These are phyloP conservation scores for Agrocybe praecox DNA, from an alignment of 768 basidiomycete species.

Conservation along the genomic window DNA sequence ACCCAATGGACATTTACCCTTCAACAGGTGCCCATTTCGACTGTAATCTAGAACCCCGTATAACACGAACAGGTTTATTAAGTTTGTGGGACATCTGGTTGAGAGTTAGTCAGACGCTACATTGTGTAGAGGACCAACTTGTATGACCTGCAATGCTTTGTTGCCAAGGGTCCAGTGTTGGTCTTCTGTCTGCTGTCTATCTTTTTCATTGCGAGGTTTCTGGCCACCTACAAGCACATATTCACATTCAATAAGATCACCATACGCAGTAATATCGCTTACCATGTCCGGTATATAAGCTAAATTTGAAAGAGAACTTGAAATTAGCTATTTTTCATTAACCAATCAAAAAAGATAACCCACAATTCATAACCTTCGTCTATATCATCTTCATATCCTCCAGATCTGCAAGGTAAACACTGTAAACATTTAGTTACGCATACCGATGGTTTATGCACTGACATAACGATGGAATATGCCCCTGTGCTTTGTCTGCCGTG, in stretches of 20 bases:
- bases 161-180: conserved; percentile 4
- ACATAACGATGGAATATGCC: background rate
- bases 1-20: background rate
- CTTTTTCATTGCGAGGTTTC: background rate
- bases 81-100: background rate
- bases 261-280: background rate
- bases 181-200: conserved; percentile 1
- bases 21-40: background rate
- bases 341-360: background rate
- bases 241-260: background rate
- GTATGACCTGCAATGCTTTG: background rate
- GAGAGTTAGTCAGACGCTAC: background rate
- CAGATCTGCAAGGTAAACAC: background rate
- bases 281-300: background rate
- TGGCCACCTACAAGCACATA: background rate
- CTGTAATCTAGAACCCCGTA: background rate
- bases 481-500: background rate
- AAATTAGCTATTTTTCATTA: background rate
- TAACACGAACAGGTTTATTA: conserved; percentile 2
- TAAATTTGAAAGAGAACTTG: background rate
- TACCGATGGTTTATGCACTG: background rate
- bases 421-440: background rate
- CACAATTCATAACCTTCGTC: background rate
- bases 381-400: background rate
- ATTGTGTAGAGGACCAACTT: background rate